Evolutionary conservation across 805 yeast species (phyloP), one percentile per base, ranked within the genome.

Genomic region (Saccharomycopsis oosterbeekiorum): DNA sequence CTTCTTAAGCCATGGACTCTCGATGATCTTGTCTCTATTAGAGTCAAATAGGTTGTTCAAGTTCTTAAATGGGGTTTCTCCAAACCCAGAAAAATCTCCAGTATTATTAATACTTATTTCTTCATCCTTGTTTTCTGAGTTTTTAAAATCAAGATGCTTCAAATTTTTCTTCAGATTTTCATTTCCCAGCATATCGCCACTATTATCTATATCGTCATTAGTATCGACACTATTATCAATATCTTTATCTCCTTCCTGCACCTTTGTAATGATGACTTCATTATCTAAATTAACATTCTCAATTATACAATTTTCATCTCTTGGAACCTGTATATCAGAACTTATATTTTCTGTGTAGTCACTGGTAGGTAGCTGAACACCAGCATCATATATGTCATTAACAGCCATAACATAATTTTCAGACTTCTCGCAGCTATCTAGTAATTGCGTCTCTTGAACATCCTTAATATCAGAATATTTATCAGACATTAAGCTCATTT

Each of bases 61-160:
- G 1, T 61, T 53, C 17, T 63, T 66, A 56, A 65, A 64, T 0
- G 73, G 70, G 1, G 71, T 65, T 47, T 69, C 70, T 62, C 66
- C 62, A 11, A 56, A 50, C 36, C 63, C 62, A 5, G 61, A 40
- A 14, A 57, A 15, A 51, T 56, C 59, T 9, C 41, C 43, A 15
- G 53, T 69, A 26, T 80, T 85, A 9, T 78, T 79, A 36, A 79
- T 84, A 5, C 73, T 79, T 12, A 75, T 80, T 4, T 74, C 77
- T 8, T 73, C 79, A 2, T 75, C 80, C 15, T 75, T 79, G 3
- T 74, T 77, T 1, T 73, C 80, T 1, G 74, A 80, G 2, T 10
- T 47, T 5, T 71, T 73, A 26, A 68, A 71, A 8, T 59, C 68
- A 24, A 59, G 67, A 21, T 29, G 34, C 6, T 29, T 29, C 34